Conservation (phyloP, 108 stramenopile genomes). For the Nitzschia sp. region DNA sequence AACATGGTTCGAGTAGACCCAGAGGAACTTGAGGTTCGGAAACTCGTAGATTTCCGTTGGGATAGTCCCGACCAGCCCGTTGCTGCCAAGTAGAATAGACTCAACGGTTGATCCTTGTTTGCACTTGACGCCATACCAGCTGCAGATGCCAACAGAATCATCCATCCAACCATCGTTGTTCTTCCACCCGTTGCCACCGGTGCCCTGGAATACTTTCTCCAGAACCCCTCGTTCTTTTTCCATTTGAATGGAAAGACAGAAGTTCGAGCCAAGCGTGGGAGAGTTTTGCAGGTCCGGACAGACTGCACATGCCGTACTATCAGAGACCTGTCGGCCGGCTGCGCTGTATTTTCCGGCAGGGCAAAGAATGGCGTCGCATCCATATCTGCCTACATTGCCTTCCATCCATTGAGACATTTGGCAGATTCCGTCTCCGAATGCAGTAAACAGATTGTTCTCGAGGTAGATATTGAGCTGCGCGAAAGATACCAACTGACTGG, state of each 20-base stretch:
- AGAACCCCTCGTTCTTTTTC: constrained; percentile 57
- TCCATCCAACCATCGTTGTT: constrained; percentile 71
- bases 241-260: constrained; percentile 47
- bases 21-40: constrained; percentile 60
- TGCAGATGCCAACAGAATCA: constrained; percentile 55
- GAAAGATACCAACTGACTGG: constrained; percentile 34
- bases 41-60: constrained; percentile 78
- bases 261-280: constrained; percentile 58
- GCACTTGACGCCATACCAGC: constrained; percentile 80
- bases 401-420: constrained; percentile 64
- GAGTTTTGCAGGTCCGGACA: constrained; percentile 57
- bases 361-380: constrained; percentile 77
- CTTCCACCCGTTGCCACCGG: constrained; percentile 60
- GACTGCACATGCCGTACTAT: constrained; percentile 38
- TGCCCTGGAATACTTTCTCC: constrained; percentile 53
- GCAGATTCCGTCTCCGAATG: constrained; percentile 59
- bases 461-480: constrained; percentile 67
- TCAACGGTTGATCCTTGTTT: constrained; percentile 54
- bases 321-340: constrained; percentile 61
- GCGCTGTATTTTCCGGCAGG: constrained; percentile 56
- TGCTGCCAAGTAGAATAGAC: constrained; percentile 69
- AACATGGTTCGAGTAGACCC: constrained; percentile 84
- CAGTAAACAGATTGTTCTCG: constrained; percentile 61
- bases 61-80: constrained; percentile 71
- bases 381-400: constrained; percentile 49